Percentiles rank a stretch among this genome's conserved stretches.
phyloP scores from a whole-genome alignment of 352 stramenopile species.

The Globisporangium viniferum region DNA sequence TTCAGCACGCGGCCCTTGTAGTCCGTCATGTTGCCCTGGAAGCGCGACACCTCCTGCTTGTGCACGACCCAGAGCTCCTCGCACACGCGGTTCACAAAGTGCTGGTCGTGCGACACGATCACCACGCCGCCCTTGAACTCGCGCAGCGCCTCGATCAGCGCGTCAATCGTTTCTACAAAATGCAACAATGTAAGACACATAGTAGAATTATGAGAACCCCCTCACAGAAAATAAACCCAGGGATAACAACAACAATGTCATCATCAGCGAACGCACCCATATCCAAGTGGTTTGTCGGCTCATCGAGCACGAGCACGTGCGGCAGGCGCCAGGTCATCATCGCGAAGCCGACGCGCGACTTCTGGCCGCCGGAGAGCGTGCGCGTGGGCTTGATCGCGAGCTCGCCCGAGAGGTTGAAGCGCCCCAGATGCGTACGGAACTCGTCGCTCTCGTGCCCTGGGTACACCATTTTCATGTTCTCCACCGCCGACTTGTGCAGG shows the following conservation, averaged over 20 bases:
- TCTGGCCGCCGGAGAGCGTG: constrained; percentile 96
- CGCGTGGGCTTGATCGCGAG: constrained; percentile 93
- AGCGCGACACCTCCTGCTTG: constrained; percentile 70
- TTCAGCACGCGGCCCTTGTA: constrained; percentile 82
- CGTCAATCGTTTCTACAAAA: constrained; percentile 74
- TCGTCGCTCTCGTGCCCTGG: constrained; percentile 79
- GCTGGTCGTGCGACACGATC: constrained; percentile 97
- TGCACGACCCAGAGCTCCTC: constrained; percentile 92
- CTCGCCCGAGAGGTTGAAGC: constrained; percentile 95
- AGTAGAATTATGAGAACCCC: constrained; percentile 9
- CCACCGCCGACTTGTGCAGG: constrained; percentile 84
- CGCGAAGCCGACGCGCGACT: constrained; percentile 92
- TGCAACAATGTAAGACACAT: neutral
- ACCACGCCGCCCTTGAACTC: constrained; percentile 96
- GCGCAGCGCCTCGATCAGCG: constrained; percentile 94
- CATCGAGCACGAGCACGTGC: constrained; percentile 96
- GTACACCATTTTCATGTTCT: constrained; percentile 92
- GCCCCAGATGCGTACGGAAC: constrained; percentile 93
- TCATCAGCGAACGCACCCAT: constrained; percentile 61
- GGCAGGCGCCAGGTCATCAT: constrained; percentile 93
- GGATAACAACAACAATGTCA: neutral
- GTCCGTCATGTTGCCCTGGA: constrained; percentile 74
- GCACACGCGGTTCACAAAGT: constrained; percentile 96
- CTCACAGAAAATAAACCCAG: neutral
- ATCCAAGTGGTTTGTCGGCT: constrained; percentile 97